These are phyloP conservation scores for Coemansia sp. DNA, from an alignment of 371 early-diverging fungal species.

Conservation along the genomic window DNA sequence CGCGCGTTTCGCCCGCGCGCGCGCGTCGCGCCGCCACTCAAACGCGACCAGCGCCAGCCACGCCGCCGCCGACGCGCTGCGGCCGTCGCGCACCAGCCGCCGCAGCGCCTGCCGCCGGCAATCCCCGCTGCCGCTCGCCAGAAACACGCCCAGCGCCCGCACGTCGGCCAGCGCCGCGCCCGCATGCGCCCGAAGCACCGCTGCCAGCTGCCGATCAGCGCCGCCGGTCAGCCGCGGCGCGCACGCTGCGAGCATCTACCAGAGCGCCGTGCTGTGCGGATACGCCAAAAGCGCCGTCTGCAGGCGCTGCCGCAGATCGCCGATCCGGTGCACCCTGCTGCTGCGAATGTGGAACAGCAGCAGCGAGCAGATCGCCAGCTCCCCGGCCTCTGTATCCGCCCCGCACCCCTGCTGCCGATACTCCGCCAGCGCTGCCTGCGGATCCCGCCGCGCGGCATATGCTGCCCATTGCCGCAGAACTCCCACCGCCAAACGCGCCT, in stretches of 20 bases:
- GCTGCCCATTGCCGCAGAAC: conserved; percentile 23
- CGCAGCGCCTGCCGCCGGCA: conserved; percentile 2
- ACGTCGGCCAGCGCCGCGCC: not conserved
- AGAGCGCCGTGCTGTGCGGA: conserved; percentile 25
- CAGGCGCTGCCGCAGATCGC: conserved; percentile 23
- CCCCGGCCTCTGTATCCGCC: not conserved
- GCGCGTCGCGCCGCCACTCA: conserved; percentile 2
- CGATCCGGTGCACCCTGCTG: conserved; percentile 12
- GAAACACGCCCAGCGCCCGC: conserved; percentile 7
- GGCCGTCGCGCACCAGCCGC: conserved; percentile 2
- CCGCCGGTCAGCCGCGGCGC: conserved; percentile 10
- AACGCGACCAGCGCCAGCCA: conserved; percentile 9
- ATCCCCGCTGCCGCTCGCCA: not conserved
- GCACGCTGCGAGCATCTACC: conserved; percentile 25
- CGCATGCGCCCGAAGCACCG: not conserved
- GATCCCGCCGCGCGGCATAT: conserved; percentile 11
- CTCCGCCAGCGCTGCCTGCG: not conserved
- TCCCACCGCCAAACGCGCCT: conserved; percentile 8
- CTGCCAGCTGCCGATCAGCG: conserved; percentile 5
- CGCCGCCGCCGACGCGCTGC: conserved; percentile 13
- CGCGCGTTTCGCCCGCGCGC: conserved; percentile 4
- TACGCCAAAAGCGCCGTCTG: not conserved
- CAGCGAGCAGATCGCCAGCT: conserved; percentile 20
- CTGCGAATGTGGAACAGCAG: conserved; percentile 19
- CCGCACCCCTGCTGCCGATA: not conserved